Evolutionary conservation across 495 filamentous ascomycete genomes (phyloP), one percentile per base, ranked within the genome.

Genomic region (Neurospora discreta): DNA sequence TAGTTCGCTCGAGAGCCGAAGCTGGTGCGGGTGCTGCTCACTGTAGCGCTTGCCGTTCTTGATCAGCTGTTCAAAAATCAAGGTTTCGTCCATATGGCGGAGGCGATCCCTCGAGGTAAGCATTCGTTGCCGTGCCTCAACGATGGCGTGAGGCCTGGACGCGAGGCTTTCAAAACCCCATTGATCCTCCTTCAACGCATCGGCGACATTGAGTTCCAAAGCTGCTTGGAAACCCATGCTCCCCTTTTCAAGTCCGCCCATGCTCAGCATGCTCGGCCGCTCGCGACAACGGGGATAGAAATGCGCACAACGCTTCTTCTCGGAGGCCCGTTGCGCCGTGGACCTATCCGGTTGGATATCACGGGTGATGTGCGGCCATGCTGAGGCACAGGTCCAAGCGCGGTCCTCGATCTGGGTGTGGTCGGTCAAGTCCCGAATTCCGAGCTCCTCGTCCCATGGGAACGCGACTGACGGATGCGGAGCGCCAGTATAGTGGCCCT

Each of bases 201-300:
- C 92, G 16, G 89, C 87, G 30, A 90, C 86, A 0, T 87, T 82
- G 20, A 91, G 80, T 78, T 94, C 90, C 23, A 94, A 82, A 20
- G 90, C 92, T 69, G 91, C 88, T 72, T 89, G 86, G 75, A 89
- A 92, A n/a, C 91, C 92, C 33, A 93, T 80, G 41, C 90, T 90
- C 5, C 92, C 92, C 46, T 88, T 88, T 76, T 95, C 92, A 46
- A 87, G 81, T 60, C 91, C 89, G 71, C 90, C 88, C 80, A 88
- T 89, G 75, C 89, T 90, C 60, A 93, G 83, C 91, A 94, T 95
- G 78, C 87, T 91, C 7, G 92, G 91, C 3, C 91, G 76, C 73
- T 86, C 84, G 80, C 87, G 75, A 85, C 85, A 80, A 77, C 88
- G 72, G 79, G 84, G 80, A 82, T 89, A 79, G 85, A 91, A 78